Evolutionary conservation across 2,329 filamentous ascomycete genomes (phyloP).

Genomic region (Trichoderma koningii): DNA sequence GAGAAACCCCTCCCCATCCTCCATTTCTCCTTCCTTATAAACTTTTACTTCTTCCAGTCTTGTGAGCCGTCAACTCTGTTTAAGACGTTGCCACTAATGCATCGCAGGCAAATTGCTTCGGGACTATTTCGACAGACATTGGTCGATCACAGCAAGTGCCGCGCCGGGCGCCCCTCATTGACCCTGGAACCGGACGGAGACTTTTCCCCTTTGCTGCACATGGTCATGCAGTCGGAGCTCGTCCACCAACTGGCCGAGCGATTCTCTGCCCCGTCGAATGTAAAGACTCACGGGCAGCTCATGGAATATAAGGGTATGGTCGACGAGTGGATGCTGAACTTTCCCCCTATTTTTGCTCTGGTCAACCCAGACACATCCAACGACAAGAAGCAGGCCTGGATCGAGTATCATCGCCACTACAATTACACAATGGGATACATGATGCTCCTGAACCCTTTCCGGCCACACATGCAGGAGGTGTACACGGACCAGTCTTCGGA

Average conservation of each 20-base stretch:
- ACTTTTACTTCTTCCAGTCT: neutral
- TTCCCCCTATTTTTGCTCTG: constrained; percentile 46
- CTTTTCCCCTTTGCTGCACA: constrained; percentile 36
- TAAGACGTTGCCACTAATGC: neutral
- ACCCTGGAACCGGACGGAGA: constrained; percentile 36
- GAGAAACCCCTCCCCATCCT: too few relatives aligned
- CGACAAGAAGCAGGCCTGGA: constrained; percentile 44
- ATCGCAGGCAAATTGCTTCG: constrained; percentile 39
- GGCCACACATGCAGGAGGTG: constrained; percentile 45
- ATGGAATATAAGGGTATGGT: constrained; percentile 37
- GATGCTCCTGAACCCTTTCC: constrained; percentile 50
- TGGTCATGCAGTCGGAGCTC: constrained; percentile 38
- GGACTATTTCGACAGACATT: constrained; percentile 38
- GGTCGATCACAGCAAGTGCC: constrained; percentile 37
- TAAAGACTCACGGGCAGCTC: constrained; percentile 35
- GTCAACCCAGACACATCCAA: constrained; percentile 44
- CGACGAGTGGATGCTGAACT: constrained; percentile 45
- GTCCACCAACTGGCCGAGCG: constrained; percentile 33
- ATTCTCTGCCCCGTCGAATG: constrained; percentile 35
- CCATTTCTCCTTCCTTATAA: too few relatives aligned
- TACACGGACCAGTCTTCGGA: constrained; percentile 35
- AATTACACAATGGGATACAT: constrained; percentile 49
- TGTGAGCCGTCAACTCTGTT: neutral
- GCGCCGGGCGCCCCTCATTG: constrained; percentile 35
- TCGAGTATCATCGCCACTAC: constrained; percentile 51